phyloP scores from a whole-genome alignment of 352 stramenopile genomes.

The Phytophthora multivora region DNA sequence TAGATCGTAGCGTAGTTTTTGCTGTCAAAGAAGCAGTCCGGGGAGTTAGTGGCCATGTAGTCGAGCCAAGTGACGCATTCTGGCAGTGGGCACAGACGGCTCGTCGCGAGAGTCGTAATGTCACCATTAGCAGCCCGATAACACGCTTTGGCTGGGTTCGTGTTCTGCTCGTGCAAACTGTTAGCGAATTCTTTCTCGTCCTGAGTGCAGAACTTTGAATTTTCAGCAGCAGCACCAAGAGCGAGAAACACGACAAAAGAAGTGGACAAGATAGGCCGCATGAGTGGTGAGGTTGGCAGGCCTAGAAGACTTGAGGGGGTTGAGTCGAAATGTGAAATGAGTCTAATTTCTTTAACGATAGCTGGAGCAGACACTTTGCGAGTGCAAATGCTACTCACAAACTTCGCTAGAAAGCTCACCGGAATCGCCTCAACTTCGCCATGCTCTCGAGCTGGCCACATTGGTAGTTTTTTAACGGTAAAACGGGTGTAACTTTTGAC shows the following conservation, averaged over 20 bases:
- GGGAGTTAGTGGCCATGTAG: slow-evolving; percentile 59
- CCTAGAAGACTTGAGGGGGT: slow-evolving; percentile 1
- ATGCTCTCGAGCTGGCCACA: slow-evolving; percentile 13
- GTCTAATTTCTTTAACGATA: background rate
- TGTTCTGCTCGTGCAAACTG: slow-evolving; percentile 62
- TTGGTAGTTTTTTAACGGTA: slow-evolving; percentile 10
- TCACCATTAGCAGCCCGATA: slow-evolving; percentile 53
- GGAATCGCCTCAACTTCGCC: slow-evolving; percentile 9
- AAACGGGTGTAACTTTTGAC: background rate
- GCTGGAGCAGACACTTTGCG: background rate
- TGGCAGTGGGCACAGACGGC: slow-evolving; percentile 52
- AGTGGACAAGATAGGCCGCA: slow-evolving; percentile 17
- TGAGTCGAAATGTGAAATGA: slow-evolving; percentile 23
- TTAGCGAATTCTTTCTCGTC: slow-evolving; percentile 56
- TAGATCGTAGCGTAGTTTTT: slow-evolving; percentile 62
- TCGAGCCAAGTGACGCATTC: slow-evolving; percentile 57
- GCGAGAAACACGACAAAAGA: slow-evolving; percentile 25
- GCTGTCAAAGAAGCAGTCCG: slow-evolving; percentile 69
- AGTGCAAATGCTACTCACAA: slow-evolving; percentile 5
- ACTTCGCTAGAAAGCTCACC: slow-evolving; percentile 7
- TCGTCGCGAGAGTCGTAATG: slow-evolving; percentile 56
- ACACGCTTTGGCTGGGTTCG: slow-evolving; percentile 61
- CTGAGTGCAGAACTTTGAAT: slow-evolving; percentile 57
- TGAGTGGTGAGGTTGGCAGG: slow-evolving; percentile 5
- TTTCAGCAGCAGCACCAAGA: slow-evolving; percentile 17